These are phyloP conservation scores for Suillus bovinus DNA, from an alignment of 768 basidiomycete genomes.

Conservation along the genomic window DNA sequence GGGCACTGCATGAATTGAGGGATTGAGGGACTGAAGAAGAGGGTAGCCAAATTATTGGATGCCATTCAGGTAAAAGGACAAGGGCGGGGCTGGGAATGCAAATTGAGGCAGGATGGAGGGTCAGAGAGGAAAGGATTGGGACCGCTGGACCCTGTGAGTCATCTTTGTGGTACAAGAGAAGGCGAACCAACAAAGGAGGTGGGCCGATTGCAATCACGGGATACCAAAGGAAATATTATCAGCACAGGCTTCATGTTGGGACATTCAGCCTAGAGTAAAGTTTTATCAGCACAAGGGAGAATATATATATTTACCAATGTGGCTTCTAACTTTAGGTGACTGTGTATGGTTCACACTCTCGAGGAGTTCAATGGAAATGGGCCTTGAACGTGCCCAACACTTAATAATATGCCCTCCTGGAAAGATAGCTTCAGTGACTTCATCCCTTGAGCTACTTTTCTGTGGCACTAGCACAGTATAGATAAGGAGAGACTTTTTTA, in stretches of 20 bases:
- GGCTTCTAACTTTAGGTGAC: conserved; percentile 35
- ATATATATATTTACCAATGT: neutral
- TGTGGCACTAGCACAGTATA: conserved; percentile 25
- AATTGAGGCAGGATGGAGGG: neutral
- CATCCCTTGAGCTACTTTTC: conserved; percentile 48
- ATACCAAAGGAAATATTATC: conserved; percentile 40
- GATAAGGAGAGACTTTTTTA: conserved; percentile 25
- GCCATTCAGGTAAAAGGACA: conserved; percentile 50
- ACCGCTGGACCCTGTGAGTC: conserved; percentile 43
- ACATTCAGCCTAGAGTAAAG: neutral
- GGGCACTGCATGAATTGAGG: conserved; percentile 26
- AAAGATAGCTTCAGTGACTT: conserved; percentile 68
- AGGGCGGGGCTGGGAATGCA: conserved; percentile 29
- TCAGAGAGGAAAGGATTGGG: conserved; percentile 29
- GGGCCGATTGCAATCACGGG: conserved; percentile 40
- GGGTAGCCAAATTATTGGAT: conserved; percentile 53
- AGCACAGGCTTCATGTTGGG: conserved; percentile 17
- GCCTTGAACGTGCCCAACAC: conserved; percentile 70
- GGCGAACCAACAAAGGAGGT: conserved; percentile 50
- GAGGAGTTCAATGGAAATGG: conserved; percentile 65
- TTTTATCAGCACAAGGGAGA: neutral
- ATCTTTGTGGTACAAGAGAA: conserved; percentile 56
- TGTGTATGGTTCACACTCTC: conserved; percentile 48
- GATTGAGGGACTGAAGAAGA: conserved; percentile 62
- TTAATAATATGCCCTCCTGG: conserved; percentile 78